Base-by-base conservation (phyloP, 495 filamentous ascomycete species). In the Aspergillus avenaceus region DNA sequence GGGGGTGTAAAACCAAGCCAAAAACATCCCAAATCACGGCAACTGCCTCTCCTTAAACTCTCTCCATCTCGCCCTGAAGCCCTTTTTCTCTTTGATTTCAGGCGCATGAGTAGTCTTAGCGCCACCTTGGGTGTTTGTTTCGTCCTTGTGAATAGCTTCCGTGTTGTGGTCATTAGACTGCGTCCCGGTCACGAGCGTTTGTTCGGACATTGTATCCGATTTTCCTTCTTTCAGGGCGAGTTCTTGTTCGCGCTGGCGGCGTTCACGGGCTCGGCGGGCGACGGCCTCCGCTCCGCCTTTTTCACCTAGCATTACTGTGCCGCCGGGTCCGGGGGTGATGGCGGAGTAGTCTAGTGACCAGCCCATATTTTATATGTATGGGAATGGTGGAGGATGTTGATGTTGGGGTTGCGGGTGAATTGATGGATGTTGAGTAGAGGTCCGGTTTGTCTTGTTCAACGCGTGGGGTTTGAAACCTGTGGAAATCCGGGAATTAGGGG, bases 291-390 rank as follows among this genome's bases (percentile, higher is more conserved):
- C 41, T 13, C 51, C 51, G 28, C 51, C 37, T 1, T 9, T 6
- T 29, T 54, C 51, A n/a, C 51, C 45, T 2, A 54, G 45, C 51
- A 54, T 54, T 19, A 37, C 45, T 8, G 45, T 54, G 23, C 45
- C 51, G 13, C 36, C 51, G 1, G 51, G 51, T 8, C 51, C 51
- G 8, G 51, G 51, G 25, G 51, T 40, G 16, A 54, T 27, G 22
- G 51, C 51, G 36, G 18, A 25, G 16, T 26, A 26, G 12, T 45
- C 26, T 23, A 45, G 2, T 13, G 14, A 29, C 42, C n/a, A 45
- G 25, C 42, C 42, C 26, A 45, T 45, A 16, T 41, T 16, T 31
- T 36, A 9, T n/a, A 14, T 36, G 5, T 13, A 36, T 36, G 8
- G 9, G 4, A 36, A 9, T 16, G 32, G 32, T n/a, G 32, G 12